Conservation (phyloP, 2,329 filamentous ascomycete species). For the Aspergillus hiratsukae region DNA sequence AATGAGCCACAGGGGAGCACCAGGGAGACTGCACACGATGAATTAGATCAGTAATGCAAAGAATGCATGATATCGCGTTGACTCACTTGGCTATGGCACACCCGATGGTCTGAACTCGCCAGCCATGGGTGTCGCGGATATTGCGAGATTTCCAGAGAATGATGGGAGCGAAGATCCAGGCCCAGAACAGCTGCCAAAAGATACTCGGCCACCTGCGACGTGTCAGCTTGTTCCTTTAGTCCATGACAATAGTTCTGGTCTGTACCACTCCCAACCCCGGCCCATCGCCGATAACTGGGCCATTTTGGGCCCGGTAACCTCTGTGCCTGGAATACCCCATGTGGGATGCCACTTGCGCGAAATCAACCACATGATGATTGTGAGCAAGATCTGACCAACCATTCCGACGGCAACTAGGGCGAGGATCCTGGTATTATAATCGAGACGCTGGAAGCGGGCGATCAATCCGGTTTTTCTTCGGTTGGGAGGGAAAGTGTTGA, state of each 20-base stretch:
- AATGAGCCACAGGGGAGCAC: conserved; percentile 62
- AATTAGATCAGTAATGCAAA: not conserved
- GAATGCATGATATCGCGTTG: conserved; percentile 15
- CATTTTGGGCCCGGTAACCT: conserved; percentile 45
- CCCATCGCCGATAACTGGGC: conserved; percentile 38
- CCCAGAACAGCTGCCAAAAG: conserved; percentile 30
- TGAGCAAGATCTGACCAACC: conserved; percentile 54
- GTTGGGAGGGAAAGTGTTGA: conserved; percentile 3
- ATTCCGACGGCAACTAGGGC: conserved; percentile 52
- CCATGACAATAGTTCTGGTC: too few species aligned
- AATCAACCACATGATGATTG: conserved; percentile 57
- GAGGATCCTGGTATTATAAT: conserved; percentile 22
- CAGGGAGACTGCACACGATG: conserved; percentile 49
- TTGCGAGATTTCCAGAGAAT: conserved; percentile 58
- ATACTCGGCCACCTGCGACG: conserved; percentile 13
- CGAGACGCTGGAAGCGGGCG: conserved; percentile 19
- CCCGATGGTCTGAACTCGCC: conserved; percentile 59
- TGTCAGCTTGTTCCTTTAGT: not conserved
- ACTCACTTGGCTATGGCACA: conserved; percentile 42
- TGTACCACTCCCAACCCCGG: conserved; percentile 60
- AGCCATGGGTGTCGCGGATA: conserved; percentile 62
- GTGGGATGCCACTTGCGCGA: conserved; percentile 62
- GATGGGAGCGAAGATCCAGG: conserved; percentile 17
- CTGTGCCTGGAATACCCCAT: conserved; percentile 47
- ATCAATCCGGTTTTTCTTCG: conserved; percentile 15